phyloP scores from a whole-genome alignment of 2,329 filamentous ascomycete species.

The Fusarium foetens region DNA sequence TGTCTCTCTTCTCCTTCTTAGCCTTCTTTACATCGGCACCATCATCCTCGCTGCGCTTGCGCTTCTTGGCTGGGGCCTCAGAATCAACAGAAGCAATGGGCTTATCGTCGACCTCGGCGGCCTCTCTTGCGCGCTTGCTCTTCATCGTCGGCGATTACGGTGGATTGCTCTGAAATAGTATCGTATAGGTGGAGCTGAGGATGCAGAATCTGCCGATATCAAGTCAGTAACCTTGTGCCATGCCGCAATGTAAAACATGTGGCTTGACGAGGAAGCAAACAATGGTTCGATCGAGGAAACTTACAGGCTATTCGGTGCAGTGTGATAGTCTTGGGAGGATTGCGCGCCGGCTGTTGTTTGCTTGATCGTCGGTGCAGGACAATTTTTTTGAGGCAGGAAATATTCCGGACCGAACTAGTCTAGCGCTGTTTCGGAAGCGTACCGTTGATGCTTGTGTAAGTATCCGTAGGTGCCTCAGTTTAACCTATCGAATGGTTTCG shows the following conservation, averaged over 20 bases:
- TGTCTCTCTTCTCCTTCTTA: slow-evolving; percentile 51
- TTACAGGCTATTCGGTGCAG: background rate
- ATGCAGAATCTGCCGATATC: slow-evolving; percentile 19
- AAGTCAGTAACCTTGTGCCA: slow-evolving; percentile 21
- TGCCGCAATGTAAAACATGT: slow-evolving; percentile 15
- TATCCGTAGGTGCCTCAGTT: background rate
- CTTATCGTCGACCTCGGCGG: slow-evolving; percentile 45
- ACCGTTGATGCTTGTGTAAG: slow-evolving; percentile 3
- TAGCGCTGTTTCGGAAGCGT: slow-evolving; percentile 19
- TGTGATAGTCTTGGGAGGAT: slow-evolving; percentile 4
- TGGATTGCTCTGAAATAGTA: slow-evolving; percentile 1
- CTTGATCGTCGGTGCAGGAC: slow-evolving; percentile 6
- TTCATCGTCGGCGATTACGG: slow-evolving; percentile 42
- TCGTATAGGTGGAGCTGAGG: background rate
- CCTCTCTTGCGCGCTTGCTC: slow-evolving; percentile 54
- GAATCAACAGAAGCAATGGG: slow-evolving; percentile 33
- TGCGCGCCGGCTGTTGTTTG: slow-evolving; percentile 2
- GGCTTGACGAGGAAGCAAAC: slow-evolving; percentile 17
- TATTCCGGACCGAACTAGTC: slow-evolving; percentile 16
- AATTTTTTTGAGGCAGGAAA: slow-evolving; percentile 30
- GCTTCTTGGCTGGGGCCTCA: slow-evolving; percentile 49
- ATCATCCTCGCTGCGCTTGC: slow-evolving; percentile 50
- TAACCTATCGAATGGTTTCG: background rate
- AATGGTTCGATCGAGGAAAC: slow-evolving; percentile 22
- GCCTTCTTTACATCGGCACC: slow-evolving; percentile 43